Base-by-base conservation (phyloP, 192 early-diverging fungal genomes). In the Coemansia sp. region DNA sequence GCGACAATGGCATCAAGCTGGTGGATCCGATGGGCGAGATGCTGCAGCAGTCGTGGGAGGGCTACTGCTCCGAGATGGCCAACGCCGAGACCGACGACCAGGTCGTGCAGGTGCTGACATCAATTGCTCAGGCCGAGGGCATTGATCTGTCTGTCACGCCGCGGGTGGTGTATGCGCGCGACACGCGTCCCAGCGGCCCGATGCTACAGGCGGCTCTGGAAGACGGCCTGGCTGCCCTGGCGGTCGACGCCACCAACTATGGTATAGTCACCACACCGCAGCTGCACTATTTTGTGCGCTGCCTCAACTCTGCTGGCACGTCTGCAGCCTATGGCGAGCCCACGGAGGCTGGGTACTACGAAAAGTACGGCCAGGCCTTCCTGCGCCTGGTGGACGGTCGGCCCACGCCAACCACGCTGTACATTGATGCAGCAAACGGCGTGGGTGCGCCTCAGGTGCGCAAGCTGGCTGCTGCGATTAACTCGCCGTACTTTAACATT, bases 21-120 rank as follows among this genome's bases (percentile, higher is more conserved):
- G 93, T 98, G 22, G 97, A 99, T 78, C 96, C 97, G 26, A 82
- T 91, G 68, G 97, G 97, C 44, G 97, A 99, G 84, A 99, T 99
- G 97, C 86, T 99, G 23, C 88, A 91, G 66, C 91, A 94, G 79
- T 85, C 87, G 14, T 99, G 97, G 97, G 97, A 99, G 82, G 78
- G 52, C 15, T 91, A 97, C 81, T 93, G 93, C 44, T 95, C 93
- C 12, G 65, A 84, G 47, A 77, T 99, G 22, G 93, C 97, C 52
- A 98, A 98, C 75, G 92, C 93, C 5, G 71, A 71, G 36, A 81
- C 78, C 49, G 86, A 83, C 55, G 90, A 87, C 49, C 82, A 83
- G 17, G 64, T 97, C 2, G 63, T 81, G n/a, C 59, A 64, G 1
- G 79, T 83, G 19, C 69, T 97, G n/a, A 78, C 86, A 3, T 63